Evolutionary conservation across 306 rosid species (phyloP).

Genomic region (Casuarina equisetifolia): DNA sequence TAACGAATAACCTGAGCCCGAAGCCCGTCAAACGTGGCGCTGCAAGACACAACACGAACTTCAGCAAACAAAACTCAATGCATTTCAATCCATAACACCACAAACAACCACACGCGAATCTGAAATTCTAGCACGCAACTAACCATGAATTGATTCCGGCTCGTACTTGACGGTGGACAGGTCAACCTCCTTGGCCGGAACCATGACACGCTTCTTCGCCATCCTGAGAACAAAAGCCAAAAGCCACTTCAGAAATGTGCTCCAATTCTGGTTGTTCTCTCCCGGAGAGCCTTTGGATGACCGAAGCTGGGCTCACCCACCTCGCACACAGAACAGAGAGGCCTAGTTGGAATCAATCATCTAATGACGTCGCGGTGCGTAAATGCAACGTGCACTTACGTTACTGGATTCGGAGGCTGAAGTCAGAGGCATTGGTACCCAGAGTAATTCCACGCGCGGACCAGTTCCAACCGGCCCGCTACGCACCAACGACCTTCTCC

Average conservation of each 20-base stretch:
- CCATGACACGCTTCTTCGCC: conserved; percentile 70
- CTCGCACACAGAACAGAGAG: background rate
- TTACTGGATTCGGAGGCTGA: no score
- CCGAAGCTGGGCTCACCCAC: background rate
- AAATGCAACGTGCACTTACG: no score
- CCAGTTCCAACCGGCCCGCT: no score
- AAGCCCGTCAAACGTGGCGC: conserved; percentile 94
- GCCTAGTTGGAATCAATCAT: no score
- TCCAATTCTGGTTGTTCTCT: background rate
- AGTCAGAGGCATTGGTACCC: no score
- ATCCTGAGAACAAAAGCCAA: conserved; percentile 28
- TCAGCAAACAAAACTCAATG: conserved; percentile 14
- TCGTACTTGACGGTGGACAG: conserved; percentile 59
- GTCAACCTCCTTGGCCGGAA: conserved; percentile 69
- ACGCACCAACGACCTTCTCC: no score
- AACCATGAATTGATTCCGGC: conserved; percentile 56
- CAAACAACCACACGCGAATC: background rate
- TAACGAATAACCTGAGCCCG: conserved; percentile 56
- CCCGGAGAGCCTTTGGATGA: background rate
- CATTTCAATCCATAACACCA: background rate
- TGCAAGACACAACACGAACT: conserved; percentile 29
- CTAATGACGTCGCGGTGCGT: no score
- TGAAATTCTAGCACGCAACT: background rate
- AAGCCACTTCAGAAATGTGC: background rate
- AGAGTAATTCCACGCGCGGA: no score